A percentile compares a stretch with the other conserved stretches of the same genome.
phyloP scores from a whole-genome alignment of 148 eudicot genomes.

The Cornus kousa region DNA sequence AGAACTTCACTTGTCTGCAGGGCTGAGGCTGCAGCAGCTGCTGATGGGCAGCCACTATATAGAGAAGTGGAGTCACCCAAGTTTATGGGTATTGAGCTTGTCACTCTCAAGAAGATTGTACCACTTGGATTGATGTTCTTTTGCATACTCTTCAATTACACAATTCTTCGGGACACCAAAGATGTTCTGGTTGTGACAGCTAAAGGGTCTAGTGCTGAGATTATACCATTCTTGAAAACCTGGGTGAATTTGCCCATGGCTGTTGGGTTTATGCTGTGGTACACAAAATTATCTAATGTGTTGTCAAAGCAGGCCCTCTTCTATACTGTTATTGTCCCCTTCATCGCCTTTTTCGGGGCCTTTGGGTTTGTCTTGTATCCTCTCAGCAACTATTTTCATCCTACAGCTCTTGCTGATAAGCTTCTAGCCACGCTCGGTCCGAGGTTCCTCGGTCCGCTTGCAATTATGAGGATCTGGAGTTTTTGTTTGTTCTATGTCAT shows the following conservation, averaged over 20 bases:
- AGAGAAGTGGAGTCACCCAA: slow-evolving; percentile 52
- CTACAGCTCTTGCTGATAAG: slow-evolving; percentile 83
- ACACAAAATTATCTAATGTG: slow-evolving; percentile 80
- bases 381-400: slow-evolving; percentile 80
- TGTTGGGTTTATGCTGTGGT: slow-evolving; percentile 88
- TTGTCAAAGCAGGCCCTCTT: slow-evolving; percentile 83
- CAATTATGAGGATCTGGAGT: slow-evolving; percentile 98
- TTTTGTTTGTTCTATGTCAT: slow-evolving; percentile 99
- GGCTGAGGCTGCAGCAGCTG: slow-evolving; percentile 69
- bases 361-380: slow-evolving; percentile 97
- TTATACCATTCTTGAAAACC: slow-evolving; percentile 92
- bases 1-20: slow-evolving; percentile 46
- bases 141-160: slow-evolving; percentile 90
- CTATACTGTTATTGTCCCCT: slow-evolving; percentile 76
- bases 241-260: slow-evolving; percentile 99
- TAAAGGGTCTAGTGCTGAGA: slow-evolving; percentile 96
- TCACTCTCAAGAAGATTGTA: slow-evolving; percentile 78
- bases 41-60: slow-evolving; percentile 52
- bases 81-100: slow-evolving; percentile 70
- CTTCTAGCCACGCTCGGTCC: slow-evolving; percentile 78
- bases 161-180: slow-evolving; percentile 90
- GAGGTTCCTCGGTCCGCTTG: slow-evolving; percentile 92
- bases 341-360: slow-evolving; percentile 95
- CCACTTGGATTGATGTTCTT: slow-evolving; percentile 98
- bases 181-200: slow-evolving; percentile 98